Evolutionary conservation across 345 rosid species (phyloP), one percentile per base, ranked within the genome.

Genomic region (Erodium maritimum): DNA sequence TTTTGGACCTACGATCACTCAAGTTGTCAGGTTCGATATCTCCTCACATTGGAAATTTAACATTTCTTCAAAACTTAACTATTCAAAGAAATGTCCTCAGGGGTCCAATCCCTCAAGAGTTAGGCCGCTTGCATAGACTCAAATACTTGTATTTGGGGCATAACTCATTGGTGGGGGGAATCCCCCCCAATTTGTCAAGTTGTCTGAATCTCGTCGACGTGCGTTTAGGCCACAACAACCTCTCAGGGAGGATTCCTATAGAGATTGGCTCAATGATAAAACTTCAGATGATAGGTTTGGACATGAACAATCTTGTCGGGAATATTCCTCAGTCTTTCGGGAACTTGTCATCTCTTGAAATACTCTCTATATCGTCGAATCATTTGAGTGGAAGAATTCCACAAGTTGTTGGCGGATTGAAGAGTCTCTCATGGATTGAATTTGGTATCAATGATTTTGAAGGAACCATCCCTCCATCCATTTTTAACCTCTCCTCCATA

Each of bases 381-480:
- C 18, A 22, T 3, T 42, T 73, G 13, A 29, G 25, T 23, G 77
- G 67, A 18, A 58, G 29, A 21, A 48, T 73, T 46, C 70, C 42
- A 1, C 56, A 12, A 33, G 1, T 33, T 3, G 16, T 67, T 5
- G 65, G 56, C 34, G 42, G 4, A 5, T 24, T 67, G 23, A 25
- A 20, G 21, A n/a, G n/a, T n/a, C n/a, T n/a, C n/a, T n/a, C n/a
- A n/a, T n/a, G n/a, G n/a, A n/a, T n/a, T n/a, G n/a, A n/a, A n/a
- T n/a, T n/a, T n/a, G n/a, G n/a, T n/a, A n/a, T n/a, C n/a, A n/a
- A n/a, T n/a, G n/a, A n/a, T n/a, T n/a, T n/a, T n/a, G n/a, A n/a
- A n/a, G n/a, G n/a, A n/a, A n/a, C n/a, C n/a, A n/a, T n/a, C n/a
- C n/a, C n/a, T n/a, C n/a, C n/a, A n/a, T n/a, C n/a, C n/a, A n/a